These are phyloP conservation scores for Sclerotinia glacialis DNA, from an alignment of 2,329 filamentous ascomycete genomes.

Conservation along the genomic window DNA sequence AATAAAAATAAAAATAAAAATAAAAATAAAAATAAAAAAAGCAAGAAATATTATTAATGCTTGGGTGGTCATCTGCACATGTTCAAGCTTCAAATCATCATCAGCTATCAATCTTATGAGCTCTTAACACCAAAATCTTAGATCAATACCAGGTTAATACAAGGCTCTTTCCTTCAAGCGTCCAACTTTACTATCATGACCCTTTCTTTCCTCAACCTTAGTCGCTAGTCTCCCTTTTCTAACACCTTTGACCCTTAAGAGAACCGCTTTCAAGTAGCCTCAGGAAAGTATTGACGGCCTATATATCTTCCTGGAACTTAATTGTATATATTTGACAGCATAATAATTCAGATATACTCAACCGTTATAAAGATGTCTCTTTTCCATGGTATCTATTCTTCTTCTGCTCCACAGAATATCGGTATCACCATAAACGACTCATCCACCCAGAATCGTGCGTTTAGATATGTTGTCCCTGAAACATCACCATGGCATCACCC, in stretches of 20 bases:
- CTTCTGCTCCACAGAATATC: background rate
- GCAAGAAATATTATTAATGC: background rate
- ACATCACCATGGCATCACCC: conserved; percentile 8
- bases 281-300: background rate
- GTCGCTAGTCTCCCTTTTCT: no score
- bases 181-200: background rate
- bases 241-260: no score
- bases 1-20: no score
- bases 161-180: background rate
- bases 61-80: background rate
- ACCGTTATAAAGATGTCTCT: background rate
- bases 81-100: background rate
- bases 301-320: background rate
- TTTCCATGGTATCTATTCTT: conserved; percentile 10
- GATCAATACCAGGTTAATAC: background rate
- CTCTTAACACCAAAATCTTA: background rate
- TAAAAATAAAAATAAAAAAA: no score
- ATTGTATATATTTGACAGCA: background rate
- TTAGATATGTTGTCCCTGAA: background rate
- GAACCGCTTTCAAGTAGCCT: background rate
- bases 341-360: background rate
- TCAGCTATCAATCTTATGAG: background rate
- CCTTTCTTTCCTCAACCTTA: background rate
- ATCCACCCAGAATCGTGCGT: background rate
- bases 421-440: background rate